These are phyloP conservation scores for Chaetomium globosum DNA, from an alignment of 2,329 filamentous ascomycete species.

Conservation along the genomic window DNA sequence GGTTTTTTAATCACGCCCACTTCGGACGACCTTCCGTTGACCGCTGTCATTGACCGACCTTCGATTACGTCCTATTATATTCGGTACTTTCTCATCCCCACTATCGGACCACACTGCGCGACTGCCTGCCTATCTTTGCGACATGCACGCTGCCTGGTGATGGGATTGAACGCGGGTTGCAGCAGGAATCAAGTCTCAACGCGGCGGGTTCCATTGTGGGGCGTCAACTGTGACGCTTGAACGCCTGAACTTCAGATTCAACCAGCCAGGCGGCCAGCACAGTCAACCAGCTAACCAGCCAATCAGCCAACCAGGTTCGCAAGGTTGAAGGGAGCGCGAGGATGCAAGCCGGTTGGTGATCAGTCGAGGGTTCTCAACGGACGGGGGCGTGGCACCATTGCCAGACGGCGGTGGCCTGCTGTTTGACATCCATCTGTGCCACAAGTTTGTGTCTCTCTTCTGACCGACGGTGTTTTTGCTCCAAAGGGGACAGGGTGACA, in stretches of 20 bases:
- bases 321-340: background rate
- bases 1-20: background rate
- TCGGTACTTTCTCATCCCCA: background rate
- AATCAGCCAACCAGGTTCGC: conserved; percentile 4
- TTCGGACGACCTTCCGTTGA: background rate
- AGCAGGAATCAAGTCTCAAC: conserved; percentile 1
- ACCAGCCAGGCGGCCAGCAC: background rate
- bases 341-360: background rate
- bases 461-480: background rate
- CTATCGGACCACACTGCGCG: background rate
- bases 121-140: conserved; percentile 3
- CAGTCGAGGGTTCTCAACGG: background rate
- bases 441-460: background rate
- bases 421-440: background rate
- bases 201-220: conserved; percentile 7
- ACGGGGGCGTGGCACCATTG: conserved; percentile 15
- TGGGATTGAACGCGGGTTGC: background rate
- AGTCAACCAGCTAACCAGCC: background rate
- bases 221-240: conserved; percentile 7
- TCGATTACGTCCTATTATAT: background rate
- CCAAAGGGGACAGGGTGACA: background rate
- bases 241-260: conserved; percentile 1
- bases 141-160: background rate
- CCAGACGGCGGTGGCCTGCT: conserved; percentile 5
- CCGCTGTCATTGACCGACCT: background rate